Evolutionary conservation across 2,329 filamentous ascomycete genomes (phyloP).

Genomic region (Microdochium bolleyi): DNA sequence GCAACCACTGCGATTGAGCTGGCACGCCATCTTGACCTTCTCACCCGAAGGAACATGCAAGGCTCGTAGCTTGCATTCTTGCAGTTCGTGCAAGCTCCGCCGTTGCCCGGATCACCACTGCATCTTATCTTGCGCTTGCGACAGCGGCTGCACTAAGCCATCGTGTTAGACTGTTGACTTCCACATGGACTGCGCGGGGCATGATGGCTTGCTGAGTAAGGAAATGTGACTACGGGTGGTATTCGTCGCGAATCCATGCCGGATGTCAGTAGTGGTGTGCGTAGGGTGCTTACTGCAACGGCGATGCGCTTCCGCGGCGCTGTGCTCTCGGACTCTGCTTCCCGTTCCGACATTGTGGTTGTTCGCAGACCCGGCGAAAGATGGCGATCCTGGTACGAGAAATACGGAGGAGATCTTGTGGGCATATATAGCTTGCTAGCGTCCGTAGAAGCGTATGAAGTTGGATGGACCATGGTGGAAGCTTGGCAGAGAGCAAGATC

Average conservation of each 20-base stretch:
- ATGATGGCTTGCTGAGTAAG: too few species aligned
- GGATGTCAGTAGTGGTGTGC: not conserved
- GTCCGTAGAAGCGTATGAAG: slow-evolving; percentile 26
- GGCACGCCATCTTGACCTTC: slow-evolving; percentile 9
- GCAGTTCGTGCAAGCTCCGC: slow-evolving; percentile 77
- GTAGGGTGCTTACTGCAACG: slow-evolving; percentile 41
- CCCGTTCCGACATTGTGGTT: slow-evolving; percentile 31
- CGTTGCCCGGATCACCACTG: slow-evolving; percentile 73
- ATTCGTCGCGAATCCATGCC: not conserved
- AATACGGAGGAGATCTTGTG: slow-evolving; percentile 26
- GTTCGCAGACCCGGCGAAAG: slow-evolving; percentile 25
- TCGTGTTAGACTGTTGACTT: not conserved
- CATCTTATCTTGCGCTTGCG: slow-evolving; percentile 92
- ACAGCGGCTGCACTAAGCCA: slow-evolving; percentile 71
- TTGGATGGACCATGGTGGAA: slow-evolving; percentile 32
- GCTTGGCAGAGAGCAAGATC: too few species aligned
- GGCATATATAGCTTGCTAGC: slow-evolving; percentile 30
- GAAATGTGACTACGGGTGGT: too few species aligned
- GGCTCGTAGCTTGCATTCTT: slow-evolving; percentile 60
- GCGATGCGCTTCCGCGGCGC: slow-evolving; percentile 50
- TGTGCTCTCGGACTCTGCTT: slow-evolving; percentile 29
- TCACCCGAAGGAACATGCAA: slow-evolving; percentile 78
- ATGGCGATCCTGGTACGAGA: slow-evolving; percentile 26
- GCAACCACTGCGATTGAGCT: slow-evolving; percentile 7
- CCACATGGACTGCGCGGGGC: too few species aligned